A percentile compares a stretch with the other conserved stretches of the same genome.
These are phyloP conservation scores for Hypomyces rosellus DNA, from an alignment of 2,329 filamentous ascomycete genomes.

Conservation along the genomic window DNA sequence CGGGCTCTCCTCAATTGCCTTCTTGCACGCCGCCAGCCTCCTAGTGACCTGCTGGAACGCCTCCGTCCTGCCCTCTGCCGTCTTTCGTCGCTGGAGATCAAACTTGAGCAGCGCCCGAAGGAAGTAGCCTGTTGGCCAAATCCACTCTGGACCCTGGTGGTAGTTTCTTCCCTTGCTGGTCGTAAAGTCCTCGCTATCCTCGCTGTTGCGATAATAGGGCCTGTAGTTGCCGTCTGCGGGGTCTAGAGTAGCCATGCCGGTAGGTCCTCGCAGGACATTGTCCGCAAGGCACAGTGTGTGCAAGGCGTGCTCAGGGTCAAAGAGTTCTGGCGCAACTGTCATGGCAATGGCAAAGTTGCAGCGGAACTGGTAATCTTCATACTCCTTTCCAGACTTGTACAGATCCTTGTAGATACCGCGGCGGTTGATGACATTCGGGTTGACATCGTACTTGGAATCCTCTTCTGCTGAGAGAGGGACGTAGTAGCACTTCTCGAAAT, in stretches of 20 bases:
- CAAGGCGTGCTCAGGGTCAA: slow-evolving; percentile 71
- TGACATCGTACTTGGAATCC: slow-evolving; percentile 73
- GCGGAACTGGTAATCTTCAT: slow-evolving; percentile 94
- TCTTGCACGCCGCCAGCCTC: slow-evolving; percentile 75
- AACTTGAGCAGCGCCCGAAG: slow-evolving; percentile 86
- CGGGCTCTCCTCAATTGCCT: slow-evolving; percentile 68
- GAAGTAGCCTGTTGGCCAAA: slow-evolving; percentile 97
- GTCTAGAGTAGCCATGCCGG: slow-evolving; percentile 93
- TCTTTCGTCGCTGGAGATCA: slow-evolving; percentile 63
- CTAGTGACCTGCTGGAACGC: slow-evolving; percentile 92
- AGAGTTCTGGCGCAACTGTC: slow-evolving; percentile 85
- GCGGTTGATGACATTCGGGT: slow-evolving; percentile 73
- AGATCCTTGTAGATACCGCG: slow-evolving; percentile 97
- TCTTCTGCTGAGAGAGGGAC: slow-evolving; percentile 65
- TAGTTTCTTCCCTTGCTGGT: slow-evolving; percentile 96
- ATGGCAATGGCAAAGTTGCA: slow-evolving; percentile 94
- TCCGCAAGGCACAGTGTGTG: slow-evolving; percentile 76
- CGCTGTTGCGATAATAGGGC: slow-evolving; percentile 90
- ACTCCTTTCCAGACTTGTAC: slow-evolving; percentile 88
- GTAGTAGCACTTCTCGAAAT: slow-evolving; percentile 91
- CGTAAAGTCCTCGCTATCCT: slow-evolving; percentile 85
- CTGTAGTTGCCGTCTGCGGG: slow-evolving; percentile 89
- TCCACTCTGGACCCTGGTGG: slow-evolving; percentile 96
- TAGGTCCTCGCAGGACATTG: slow-evolving; percentile 71
- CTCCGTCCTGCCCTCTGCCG: slow-evolving; percentile 64